Base-by-base conservation (phyloP, 176 grass and related monocot species). In the Raddia guianensis region DNA sequence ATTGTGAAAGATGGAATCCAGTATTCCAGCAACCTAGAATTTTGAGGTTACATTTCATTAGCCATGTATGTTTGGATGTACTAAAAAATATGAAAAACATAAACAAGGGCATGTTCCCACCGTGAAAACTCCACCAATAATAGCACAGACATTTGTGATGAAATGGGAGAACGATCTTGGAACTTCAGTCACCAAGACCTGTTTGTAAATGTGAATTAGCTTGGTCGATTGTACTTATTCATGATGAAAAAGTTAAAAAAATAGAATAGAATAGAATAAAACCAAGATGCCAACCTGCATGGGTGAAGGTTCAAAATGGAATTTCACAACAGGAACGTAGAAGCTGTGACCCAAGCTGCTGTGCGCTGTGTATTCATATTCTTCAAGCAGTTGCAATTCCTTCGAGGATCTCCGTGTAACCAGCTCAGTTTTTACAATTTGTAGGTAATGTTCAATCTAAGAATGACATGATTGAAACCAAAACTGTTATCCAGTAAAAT, bases 381-480 rank as follows among this genome's bases (percentile, higher is more conserved):
- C 96, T 71, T 96, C 97, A 14, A 99, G 88, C 53, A 99, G 77
- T 87, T 95, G 89, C 70, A 83, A 63, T 68, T 95, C 93, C 66
- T 80, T 88, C 3, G 87, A 88, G 70, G 62, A 79, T 72, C 80
- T 96, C 73, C 48, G 80, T 54, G 86, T 82, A 64, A 91, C 72
- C 80, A 95, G 70, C 63, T 99, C 93, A 5, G 90, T 96, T 73
- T 99, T 99, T 33, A 99, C 97, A 16, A 99, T 70, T 91, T 99
- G 97, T n/a, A 99, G 83, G 74, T 99, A 99, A 83, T 99, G 97
- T 77, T 99, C 97, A 84, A 99, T 99, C 97, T 99, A 88, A 88
- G 19, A 90, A 84, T 82, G 14, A 74, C 60, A 60, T 21, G 77
- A 33, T 49, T 46, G 66, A 80, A 89, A 70, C 13, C 73, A 57